Conservation (phyloP, 495 filamentous ascomycete species). For the Lasiosphaeriaceae sp. region DNA sequence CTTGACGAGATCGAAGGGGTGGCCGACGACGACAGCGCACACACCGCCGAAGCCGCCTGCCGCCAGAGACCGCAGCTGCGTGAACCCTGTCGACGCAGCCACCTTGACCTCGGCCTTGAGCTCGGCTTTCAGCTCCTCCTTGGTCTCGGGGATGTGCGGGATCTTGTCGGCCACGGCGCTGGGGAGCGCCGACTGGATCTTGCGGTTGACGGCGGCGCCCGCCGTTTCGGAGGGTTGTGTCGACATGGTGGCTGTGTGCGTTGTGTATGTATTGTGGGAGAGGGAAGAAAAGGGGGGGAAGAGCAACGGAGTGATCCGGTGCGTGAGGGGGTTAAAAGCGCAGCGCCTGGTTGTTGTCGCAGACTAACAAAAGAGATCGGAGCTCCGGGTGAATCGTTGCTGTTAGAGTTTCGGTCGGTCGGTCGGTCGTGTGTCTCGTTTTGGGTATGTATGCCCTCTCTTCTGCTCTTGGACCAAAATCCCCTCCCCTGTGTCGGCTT, state of each 20-base stretch:
- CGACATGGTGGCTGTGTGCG: slow-evolving; percentile 19
- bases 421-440: neutral
- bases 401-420: neutral
- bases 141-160: slow-evolving; percentile 50
- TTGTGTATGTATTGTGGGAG: neutral
- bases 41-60: slow-evolving; percentile 92
- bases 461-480: too few relatives aligned
- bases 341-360: neutral
- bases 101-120: slow-evolving; percentile 44
- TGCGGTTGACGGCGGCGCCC: slow-evolving; percentile 27
- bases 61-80: slow-evolving; percentile 68
- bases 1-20: slow-evolving; percentile 97
- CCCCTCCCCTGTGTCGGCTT: too few relatives aligned
- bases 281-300: neutral
- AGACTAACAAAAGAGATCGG: neutral
- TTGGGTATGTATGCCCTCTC: too few relatives aligned
- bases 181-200: slow-evolving; percentile 36
- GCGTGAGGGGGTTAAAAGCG: neutral
- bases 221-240: slow-evolving; percentile 14
- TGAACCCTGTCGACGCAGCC: slow-evolving; percentile 41
- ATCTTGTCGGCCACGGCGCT: slow-evolving; percentile 38
- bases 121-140: slow-evolving; percentile 49
- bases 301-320: neutral
- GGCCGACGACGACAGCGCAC: slow-evolving; percentile 88
- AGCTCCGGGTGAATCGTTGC: neutral